Base-by-base conservation (phyloP, 306 rosid genomes). In the Quercus variabilis region DNA sequence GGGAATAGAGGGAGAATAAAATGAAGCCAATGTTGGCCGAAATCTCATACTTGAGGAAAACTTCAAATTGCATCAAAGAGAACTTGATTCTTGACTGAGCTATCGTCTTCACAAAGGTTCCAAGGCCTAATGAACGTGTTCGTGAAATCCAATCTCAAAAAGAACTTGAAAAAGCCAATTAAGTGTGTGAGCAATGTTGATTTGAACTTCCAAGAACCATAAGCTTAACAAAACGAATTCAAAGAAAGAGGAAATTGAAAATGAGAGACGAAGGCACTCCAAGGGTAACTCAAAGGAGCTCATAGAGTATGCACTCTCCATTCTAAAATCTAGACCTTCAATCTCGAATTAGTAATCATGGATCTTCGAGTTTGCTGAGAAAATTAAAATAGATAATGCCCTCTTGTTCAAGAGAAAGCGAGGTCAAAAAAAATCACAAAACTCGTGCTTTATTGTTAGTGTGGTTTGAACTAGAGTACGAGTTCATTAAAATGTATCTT, bases 201-300 rank as follows among this genome's bases (percentile, higher is more conserved):
- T 64, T 72, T 81, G 1, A 83, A 76, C 80, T 81, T 55, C 46
- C 1, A 90, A 86, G 70, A 86, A 17, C 59, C 83, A 69, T 35
- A 85, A 75, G 55, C 89, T 83, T 1, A 91, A 91, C 71, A 33
- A 62, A 35, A 51, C 68, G 1, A 92, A 89, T 81, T 92, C 75
- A 20, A 96, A 87, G 81, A 88, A 87, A 74, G 91, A 88, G 19
- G 90, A 71, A 11, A 68, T 46, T 0, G 97, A 89, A 74, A 81
- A 19, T 11, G 98, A 90, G 80, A 84, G 79, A 41, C 86, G 88
- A 11, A 85, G 86, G 52, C 92, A 89, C 82, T 92, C 94, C 18
- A 77, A 94, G 64, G 79, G 85, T 64, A 82, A 90, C 96, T 91
- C 96, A 49, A 98, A 96, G 77, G 99, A 96, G 68, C 88, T 91